phyloP scores from a whole-genome alignment of 1,139 yeast species.

The Yamadazyma friedrichii region DNA sequence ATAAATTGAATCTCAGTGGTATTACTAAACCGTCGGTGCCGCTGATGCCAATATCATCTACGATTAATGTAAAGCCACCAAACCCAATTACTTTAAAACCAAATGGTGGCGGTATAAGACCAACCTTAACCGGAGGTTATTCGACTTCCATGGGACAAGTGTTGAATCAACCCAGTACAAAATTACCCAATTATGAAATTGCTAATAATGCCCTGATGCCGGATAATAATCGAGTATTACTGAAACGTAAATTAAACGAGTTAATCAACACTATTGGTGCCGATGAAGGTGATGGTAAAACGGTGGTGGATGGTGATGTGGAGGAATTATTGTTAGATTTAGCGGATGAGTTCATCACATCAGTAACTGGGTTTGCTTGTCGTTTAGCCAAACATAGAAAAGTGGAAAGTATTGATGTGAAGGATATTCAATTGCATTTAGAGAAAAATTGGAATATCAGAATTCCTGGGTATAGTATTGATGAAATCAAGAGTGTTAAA shows the following conservation, averaged over 20 bases:
- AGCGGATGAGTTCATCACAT: conserved; percentile 92
- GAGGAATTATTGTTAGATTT: conserved; percentile 86
- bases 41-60: conserved; percentile 69
- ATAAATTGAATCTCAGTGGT: conserved; percentile 31
- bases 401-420: conserved; percentile 82
- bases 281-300: conserved; percentile 85
- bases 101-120: conserved; percentile 47
- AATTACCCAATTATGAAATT: conserved; percentile 79
- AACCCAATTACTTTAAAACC: conserved; percentile 59
- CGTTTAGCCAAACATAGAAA: conserved; percentile 92
- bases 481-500: conserved; percentile 82
- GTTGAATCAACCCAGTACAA: conserved; percentile 72
- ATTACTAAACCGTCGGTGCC: conserved; percentile 69
- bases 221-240: conserved; percentile 74
- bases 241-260: conserved; percentile 85
- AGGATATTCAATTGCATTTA: conserved; percentile 86
- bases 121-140: conserved; percentile 84
- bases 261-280: conserved; percentile 78
- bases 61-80: conserved; percentile 63
- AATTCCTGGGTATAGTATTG: conserved; percentile 89
- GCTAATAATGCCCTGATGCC: conserved; percentile 46
- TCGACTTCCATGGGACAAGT: conserved; percentile 63
- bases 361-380: conserved; percentile 91
- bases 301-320: conserved; percentile 93
- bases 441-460: conserved; percentile 96